Base-by-base conservation (phyloP, 768 basidiomycete genomes). In the Tremella yokohamensis region DNA sequence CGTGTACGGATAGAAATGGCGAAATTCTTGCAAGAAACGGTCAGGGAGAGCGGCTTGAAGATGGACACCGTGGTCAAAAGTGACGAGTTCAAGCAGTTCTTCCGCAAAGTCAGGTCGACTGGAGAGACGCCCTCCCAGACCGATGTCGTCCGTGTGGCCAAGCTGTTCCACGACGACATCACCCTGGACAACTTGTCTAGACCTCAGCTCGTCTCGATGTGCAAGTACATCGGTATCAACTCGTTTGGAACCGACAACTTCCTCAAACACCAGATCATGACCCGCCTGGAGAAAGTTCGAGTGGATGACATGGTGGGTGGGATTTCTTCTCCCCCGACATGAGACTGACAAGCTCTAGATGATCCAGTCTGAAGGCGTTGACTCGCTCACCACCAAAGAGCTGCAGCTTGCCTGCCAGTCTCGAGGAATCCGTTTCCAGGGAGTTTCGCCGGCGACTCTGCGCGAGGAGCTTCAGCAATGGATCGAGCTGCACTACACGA, bases 191-290 rank as follows among this genome's bases (percentile, higher is more conserved):
- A 99, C 75, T 81, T 99, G 57, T 92, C 94, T 6, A 85, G 96
- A 24, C 96, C 96, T n/a, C 96, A 98, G 78, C 83, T 98, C 25
- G 91, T 94, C 18, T 93, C 90, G 0, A 96, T 94, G 87, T 96
- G 86, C 66, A 84, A 91, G 57, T 98, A 99, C 76, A 96, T 99
- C 91, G 90, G 88, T 55, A 84, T 98, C 69, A 94, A 98, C 78
- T 93, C 94, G 2, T 99, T 97, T 71, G 96, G 96, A 45, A 98
- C 94, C 15, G 96, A 99, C 78, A 98, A 97, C 79, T 98, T 96
- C 79, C 82, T 99, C 44, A 87, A 94, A 47, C 90, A 90, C 37
- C 85, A 88, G 37, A 89, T 99, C 74, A 87, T 90, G 22, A 83
- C 84, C 42, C 84, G 90, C 25, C 81, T 99, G 22, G 80, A 87